These are phyloP conservation scores for Diplodia seriata DNA, from an alignment of 2,329 filamentous ascomycete genomes.

Conservation along the genomic window DNA sequence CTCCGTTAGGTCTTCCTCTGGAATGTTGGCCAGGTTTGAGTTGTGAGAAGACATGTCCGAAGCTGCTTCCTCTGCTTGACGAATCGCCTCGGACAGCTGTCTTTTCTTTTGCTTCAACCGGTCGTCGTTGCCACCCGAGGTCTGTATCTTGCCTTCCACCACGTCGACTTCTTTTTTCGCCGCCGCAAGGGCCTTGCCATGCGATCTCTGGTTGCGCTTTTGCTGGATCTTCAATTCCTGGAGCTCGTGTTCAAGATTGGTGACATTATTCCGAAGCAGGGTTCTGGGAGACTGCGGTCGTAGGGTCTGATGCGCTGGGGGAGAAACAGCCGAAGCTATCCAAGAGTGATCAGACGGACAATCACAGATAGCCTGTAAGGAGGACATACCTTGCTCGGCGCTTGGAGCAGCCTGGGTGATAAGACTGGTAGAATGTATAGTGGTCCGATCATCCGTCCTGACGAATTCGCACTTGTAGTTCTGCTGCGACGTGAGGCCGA, in stretches of 20 bases:
- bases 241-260: constrained; percentile 72
- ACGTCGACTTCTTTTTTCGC: constrained; percentile 77
- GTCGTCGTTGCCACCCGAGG: constrained; percentile 74
- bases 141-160: constrained; percentile 69
- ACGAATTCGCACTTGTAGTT: constrained; percentile 83
- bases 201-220: constrained; percentile 76
- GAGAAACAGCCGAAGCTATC: constrained; percentile 42
- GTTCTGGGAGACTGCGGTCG: constrained; percentile 79
- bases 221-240: constrained; percentile 72
- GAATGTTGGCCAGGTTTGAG: constrained; percentile 69
- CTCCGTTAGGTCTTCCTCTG: constrained; percentile 65
- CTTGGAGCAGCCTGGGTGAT: constrained; percentile 68
- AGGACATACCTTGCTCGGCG: constrained; percentile 60
- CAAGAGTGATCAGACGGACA: constrained; percentile 23
- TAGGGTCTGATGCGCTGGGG: constrained; percentile 66
- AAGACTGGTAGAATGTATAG: constrained; percentile 75
- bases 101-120: constrained; percentile 76
- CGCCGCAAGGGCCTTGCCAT: constrained; percentile 71
- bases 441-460: constrained; percentile 67
- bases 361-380: not conserved
- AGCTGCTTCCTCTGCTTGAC: constrained; percentile 70
- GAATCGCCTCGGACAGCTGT: constrained; percentile 77
- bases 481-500: constrained; percentile 71
- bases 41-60: constrained; percentile 64
- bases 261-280: constrained; percentile 78